A percentile compares a stretch with the other conserved stretches of the same genome.
phyloP scores from a whole-genome alignment of 164 flowering plant genomes.

The Vitis rotundifolia region DNA sequence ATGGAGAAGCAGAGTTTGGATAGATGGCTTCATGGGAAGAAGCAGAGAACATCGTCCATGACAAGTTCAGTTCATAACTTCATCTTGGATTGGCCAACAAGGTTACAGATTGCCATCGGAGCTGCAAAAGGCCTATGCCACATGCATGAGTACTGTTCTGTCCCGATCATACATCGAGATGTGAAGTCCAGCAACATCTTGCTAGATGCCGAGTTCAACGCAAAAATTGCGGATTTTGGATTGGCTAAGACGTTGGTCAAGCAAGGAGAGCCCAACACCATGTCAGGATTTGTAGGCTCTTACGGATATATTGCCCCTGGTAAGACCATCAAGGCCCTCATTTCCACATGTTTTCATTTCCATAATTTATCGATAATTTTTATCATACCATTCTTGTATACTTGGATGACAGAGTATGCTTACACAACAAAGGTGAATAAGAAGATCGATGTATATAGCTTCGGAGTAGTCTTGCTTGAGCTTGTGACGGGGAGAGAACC shows the following conservation, averaged over 20 bases:
- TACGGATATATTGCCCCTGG: slow-evolving; percentile 94
- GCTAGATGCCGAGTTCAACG: slow-evolving; percentile 64
- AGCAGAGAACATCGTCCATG: slow-evolving; percentile 10
- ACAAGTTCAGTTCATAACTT: no score
- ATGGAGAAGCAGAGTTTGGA: slow-evolving; percentile 80
- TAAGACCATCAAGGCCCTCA: slow-evolving; percentile 12
- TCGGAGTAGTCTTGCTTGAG: slow-evolving; percentile 87
- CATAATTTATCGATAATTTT: not conserved
- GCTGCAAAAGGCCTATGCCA: slow-evolving; percentile 45
- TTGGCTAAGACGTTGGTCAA: slow-evolving; percentile 62
- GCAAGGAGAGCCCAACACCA: slow-evolving; percentile 46
- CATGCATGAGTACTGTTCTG: slow-evolving; percentile 85
- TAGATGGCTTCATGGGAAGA: slow-evolving; percentile 64
- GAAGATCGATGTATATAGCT: slow-evolving; percentile 83
- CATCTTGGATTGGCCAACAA: no score
- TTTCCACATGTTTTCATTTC: not conserved
- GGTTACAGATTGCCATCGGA: no score
- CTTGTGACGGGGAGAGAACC: slow-evolving; percentile 71
- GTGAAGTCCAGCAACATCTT: slow-evolving; percentile 88
- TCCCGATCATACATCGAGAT: slow-evolving; percentile 66
- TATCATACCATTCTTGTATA: not conserved
- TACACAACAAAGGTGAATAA: slow-evolving; percentile 64
- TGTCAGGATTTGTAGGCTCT: slow-evolving; percentile 81
- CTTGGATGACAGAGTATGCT: slow-evolving; percentile 59
- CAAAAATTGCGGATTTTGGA: slow-evolving; percentile 85